Percentiles rank a stretch among this genome's conserved stretches.
phyloP scores from a whole-genome alignment of 1,284 basidiomycete genomes.

The Trichosporon sp. region DNA sequence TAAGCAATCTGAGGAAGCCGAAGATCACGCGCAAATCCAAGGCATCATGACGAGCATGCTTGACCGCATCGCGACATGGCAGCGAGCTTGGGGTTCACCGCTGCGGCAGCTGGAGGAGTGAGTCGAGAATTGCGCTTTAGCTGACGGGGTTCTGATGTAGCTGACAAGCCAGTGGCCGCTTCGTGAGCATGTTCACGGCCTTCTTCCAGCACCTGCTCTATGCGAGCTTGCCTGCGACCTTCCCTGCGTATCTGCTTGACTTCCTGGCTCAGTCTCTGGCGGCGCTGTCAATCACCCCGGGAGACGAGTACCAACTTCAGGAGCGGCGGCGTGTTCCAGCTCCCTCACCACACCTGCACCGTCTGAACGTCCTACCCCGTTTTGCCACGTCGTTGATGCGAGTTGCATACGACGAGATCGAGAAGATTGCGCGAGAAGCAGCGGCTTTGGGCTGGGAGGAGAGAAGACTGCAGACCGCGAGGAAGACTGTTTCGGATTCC shows the following conservation, averaged over 20 bases:
- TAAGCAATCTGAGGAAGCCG: not conserved
- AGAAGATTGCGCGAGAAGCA: constrained; percentile 60
- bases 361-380: constrained; percentile 71
- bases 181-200: constrained; percentile 27
- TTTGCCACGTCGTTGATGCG: constrained; percentile 76
- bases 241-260: constrained; percentile 33
- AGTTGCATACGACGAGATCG: constrained; percentile 78
- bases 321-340: constrained; percentile 19
- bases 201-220: constrained; percentile 41
- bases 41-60: constrained; percentile 33
- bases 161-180: constrained; percentile 20
- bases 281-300: constrained; percentile 7
- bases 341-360: constrained; percentile 54
- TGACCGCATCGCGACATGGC: constrained; percentile 41
- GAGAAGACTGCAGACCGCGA: constrained; percentile 59
- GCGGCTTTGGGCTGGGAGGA: constrained; percentile 66
- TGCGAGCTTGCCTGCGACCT: constrained; percentile 34
- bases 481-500: constrained; percentile 68
- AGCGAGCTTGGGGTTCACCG: constrained; percentile 41
- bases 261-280: constrained; percentile 35
- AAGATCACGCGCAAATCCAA: constrained; percentile 4
- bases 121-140: constrained; percentile 8
- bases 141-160: too few species aligned
- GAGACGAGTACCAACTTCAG: constrained; percentile 1
- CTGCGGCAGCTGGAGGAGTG: constrained; percentile 37